Evolutionary conservation across 257 asterid species (phyloP).

Genomic region (Mentha longifolia): DNA sequence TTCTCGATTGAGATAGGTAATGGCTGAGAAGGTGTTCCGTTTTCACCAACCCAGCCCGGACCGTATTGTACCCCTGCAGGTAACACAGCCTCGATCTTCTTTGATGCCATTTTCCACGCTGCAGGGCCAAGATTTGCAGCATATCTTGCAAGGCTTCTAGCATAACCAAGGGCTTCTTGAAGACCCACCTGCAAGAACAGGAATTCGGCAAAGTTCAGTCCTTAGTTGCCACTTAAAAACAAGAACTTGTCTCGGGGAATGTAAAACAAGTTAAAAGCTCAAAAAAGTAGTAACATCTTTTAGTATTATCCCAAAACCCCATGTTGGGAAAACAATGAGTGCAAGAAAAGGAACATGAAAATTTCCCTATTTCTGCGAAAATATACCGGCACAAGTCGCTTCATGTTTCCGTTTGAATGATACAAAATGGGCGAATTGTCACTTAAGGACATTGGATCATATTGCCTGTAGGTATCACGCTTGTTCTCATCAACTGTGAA

Average conservation of each 20-base stretch:
- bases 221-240: not conserved
- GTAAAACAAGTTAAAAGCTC: not conserved
- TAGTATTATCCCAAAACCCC: constrained; percentile 1
- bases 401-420: constrained; percentile 52
- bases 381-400: constrained; percentile 78
- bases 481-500: constrained; percentile 74
- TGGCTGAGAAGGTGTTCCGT: constrained; percentile 45
- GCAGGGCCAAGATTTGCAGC: constrained; percentile 92
- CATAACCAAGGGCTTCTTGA: constrained; percentile 82
- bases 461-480: constrained; percentile 77
- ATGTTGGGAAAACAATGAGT: not conserved
- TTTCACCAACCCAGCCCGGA: constrained; percentile 97
- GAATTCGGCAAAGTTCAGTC: not conserved
- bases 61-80: constrained; percentile 86
- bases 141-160: constrained; percentile 84
- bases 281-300: not conserved
- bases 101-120: constrained; percentile 84
- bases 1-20: constrained; percentile 46
- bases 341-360: not conserved
- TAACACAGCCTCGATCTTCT: constrained; percentile 62
- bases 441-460: constrained; percentile 47
- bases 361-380: constrained; percentile 25
- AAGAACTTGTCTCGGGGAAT: not conserved
- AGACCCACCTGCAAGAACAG: constrained; percentile 71
- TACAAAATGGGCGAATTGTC: constrained; percentile 45